Evolutionary conservation across 2,329 filamentous ascomycete genomes (phyloP).

Genomic region (Cladosporium sp.): DNA sequence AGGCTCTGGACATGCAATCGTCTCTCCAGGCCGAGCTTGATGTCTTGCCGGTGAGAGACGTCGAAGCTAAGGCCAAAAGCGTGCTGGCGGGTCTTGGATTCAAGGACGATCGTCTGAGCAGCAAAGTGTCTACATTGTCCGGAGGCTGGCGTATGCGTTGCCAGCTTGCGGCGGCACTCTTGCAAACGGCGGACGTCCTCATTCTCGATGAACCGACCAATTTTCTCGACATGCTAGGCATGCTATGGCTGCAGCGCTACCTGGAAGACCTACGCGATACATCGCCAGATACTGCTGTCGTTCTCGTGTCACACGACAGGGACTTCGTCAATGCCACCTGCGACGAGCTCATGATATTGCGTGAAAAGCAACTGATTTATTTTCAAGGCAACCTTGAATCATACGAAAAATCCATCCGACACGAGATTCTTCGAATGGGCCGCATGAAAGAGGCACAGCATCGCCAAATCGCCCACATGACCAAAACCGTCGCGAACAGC

Average conservation of each 20-base stretch:
- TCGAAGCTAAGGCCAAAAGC: slow-evolving; percentile 59
- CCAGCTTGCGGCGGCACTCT: slow-evolving; percentile 51
- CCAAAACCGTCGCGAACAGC: slow-evolving; percentile 71
- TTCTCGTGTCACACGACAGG: slow-evolving; percentile 80
- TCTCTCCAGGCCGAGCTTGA: slow-evolving; percentile 51
- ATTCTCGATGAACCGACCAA: slow-evolving; percentile 86
- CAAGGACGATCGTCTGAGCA: slow-evolving; percentile 56
- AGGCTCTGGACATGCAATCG: slow-evolving; percentile 64
- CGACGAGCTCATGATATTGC: slow-evolving; percentile 69
- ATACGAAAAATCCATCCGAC: slow-evolving; percentile 50
- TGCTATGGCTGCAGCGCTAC: slow-evolving; percentile 78
- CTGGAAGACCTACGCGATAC: slow-evolving; percentile 53
- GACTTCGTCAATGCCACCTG: slow-evolving; percentile 75
- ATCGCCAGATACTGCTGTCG: slow-evolving; percentile 53
- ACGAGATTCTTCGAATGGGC: slow-evolving; percentile 50
- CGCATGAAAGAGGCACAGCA: slow-evolving; percentile 81
- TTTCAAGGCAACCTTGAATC: slow-evolving; percentile 71
- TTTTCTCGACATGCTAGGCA: slow-evolving; percentile 75
- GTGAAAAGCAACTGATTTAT: slow-evolving; percentile 65
- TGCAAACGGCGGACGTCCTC: slow-evolving; percentile 71
- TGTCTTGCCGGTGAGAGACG: slow-evolving; percentile 6
- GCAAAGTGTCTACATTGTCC: slow-evolving; percentile 62
- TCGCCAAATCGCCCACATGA: slow-evolving; percentile 73
- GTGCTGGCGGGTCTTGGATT: slow-evolving; percentile 71
- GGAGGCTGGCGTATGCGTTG: slow-evolving; percentile 55